Evolutionary conservation across 352 stramenopile species (phyloP), one percentile per base, ranked within the genome.

Genomic region (Phytopythium kandeliae): DNA sequence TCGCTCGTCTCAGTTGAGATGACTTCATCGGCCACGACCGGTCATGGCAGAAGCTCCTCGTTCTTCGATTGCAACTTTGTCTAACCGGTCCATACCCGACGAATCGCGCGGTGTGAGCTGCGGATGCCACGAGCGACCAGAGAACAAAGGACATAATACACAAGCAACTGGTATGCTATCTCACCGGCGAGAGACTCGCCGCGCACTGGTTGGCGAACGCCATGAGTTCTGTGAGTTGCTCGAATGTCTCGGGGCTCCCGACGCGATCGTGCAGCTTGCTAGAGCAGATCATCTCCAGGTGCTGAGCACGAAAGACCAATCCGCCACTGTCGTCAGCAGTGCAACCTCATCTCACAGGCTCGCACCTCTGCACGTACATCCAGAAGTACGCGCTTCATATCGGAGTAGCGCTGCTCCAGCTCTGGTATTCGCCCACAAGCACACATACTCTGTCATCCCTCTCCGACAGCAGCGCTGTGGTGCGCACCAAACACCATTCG

Each of bases 11-110:
- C 69, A 2, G 57, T 87, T 21, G 66, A 85, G 21, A 52, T 87
- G 31, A 51, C 50, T 10, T 41, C 48, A 6, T 28, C 22, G 1
- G 12, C 31, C 2, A 50, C 46, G 12, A 28, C 35, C 17, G 68
- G 59, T 34, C 48, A 55, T 26, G 43, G 21, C 19, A 25, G 19
- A 3, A 57, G 50, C 19, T 60, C 26, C 2, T 69, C 63, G 12
- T 70, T 79, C 16, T 82, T 86, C 37, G 62, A 76, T 54, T 84
- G 72, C 60, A 76, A 72, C 47, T 63, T 74, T 25, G 26, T 73
- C 13, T 73, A 55, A 52, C n/a, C 10, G 30, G 8, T 24, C 19
- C n/a, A 38, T 17, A 8, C 17, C 4, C 12, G 28, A 47, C 35
- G 15, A 24, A 43, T 35, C 13, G 17, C 4, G 21, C 22, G 13